Evolutionary conservation across 2,329 filamentous ascomycete species (phyloP), one percentile per base, ranked within the genome.

Genomic region (Pyrenophora teres): DNA sequence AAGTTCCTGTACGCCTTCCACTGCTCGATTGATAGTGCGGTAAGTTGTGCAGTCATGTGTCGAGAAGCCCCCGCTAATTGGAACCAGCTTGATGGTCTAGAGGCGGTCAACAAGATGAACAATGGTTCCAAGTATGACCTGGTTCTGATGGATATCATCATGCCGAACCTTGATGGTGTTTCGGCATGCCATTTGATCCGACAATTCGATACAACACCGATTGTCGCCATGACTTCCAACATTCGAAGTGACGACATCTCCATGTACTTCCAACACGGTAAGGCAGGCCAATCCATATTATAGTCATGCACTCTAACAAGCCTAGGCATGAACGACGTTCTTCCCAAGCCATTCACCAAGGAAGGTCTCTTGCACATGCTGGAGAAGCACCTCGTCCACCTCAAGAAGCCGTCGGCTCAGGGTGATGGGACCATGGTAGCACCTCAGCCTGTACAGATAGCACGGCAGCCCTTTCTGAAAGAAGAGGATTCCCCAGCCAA

Each of bases 211-310:
- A 84, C 87, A 5, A 87, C 89, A 16, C 94, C 94, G 0, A 95
- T 99, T 65, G 90, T 99, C 52, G 94, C 94, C 40, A 97, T 99
- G 94, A 99, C 94, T 3, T 97, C 93, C 3, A 99, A 97, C 70
- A 97, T 99, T 59, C 85, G 94, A 59, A 92, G 91, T 54, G 93
- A 97, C 67, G 94, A 99, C 71, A 95, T 97, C 56, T 90, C 93
- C 46, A 92, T 95, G 77, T 99, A 99, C 72, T 97, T 97, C 77
- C 87, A 93, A 66, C 92, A 96, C 77, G 94, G 92, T 94, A 82
- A 79, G 87, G 67, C 6, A 18, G 6, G 8, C 15, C 31, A 3
- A 7, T n/a, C 16, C 21, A 33, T 13, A 8, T 16, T 6, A 8
- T 21, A 18, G 33, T 7, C 5, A 19, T 35, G 8, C n/a, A 30